Conservation (phyloP, 1,139 yeast species). For the Sugiyamaella xylanicola region DNA sequence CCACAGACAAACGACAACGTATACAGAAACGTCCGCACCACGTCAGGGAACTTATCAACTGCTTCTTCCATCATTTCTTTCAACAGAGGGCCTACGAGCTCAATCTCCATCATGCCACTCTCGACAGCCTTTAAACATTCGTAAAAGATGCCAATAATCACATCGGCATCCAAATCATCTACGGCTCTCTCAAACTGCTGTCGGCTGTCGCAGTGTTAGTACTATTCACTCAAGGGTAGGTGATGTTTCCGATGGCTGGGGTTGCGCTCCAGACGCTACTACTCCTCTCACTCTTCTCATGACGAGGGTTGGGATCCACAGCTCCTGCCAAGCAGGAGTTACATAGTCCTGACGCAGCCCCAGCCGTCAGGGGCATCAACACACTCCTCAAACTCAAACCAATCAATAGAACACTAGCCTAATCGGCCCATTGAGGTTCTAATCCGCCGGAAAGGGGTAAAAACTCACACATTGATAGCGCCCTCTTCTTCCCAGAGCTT, state of each 20-base stretch:
- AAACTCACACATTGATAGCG: slow-evolving; percentile 5
- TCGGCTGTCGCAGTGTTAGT: too few species aligned
- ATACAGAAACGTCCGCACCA: slow-evolving; percentile 29
- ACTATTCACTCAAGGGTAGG: too few species aligned
- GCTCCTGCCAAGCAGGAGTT: background rate
- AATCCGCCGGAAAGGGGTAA: too few species aligned
- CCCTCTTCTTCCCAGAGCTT: slow-evolving; percentile 13
- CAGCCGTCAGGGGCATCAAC: background rate
- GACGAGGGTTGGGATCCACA: background rate
- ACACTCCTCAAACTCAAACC: too few species aligned
- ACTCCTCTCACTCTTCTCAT: background rate
- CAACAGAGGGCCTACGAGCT: background rate
- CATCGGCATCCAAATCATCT: slow-evolving; percentile 7
- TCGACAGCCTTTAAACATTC: slow-evolving; percentile 22
- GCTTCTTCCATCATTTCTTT: slow-evolving; percentile 1
- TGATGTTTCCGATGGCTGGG: background rate
- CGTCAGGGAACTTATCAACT: slow-evolving; percentile 10
- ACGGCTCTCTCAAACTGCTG: slow-evolving; percentile 12
- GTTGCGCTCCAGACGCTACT: background rate
- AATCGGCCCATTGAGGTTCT: too few species aligned
- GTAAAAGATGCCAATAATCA: slow-evolving; percentile 29
- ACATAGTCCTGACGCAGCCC: background rate
- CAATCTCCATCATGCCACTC: slow-evolving; percentile 5
- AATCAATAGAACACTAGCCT: too few species aligned
- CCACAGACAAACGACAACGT: slow-evolving; percentile 28